These are phyloP conservation scores for Yueomyces sp. DNA, from an alignment of 1,139 yeast species.

Conservation along the genomic window DNA sequence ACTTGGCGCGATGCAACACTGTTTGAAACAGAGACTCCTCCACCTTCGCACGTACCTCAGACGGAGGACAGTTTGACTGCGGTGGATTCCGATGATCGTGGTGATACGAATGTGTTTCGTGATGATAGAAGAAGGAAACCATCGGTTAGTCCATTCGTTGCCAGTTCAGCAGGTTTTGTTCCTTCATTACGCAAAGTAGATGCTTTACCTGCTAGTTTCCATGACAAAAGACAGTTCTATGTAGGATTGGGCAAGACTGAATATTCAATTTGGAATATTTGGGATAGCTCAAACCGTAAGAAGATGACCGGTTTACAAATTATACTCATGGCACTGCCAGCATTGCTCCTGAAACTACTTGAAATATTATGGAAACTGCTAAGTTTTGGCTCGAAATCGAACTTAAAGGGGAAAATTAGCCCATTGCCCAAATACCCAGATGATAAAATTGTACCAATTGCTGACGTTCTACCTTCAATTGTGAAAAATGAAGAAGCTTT, in stretches of 20 bases:
- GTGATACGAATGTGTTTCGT: too few relatives aligned
- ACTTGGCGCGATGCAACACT: slow-evolving; percentile 18
- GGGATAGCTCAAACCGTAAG: not conserved
- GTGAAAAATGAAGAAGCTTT: slow-evolving; percentile 2
- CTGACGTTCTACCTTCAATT: slow-evolving; percentile 3
- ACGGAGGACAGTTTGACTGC: not conserved
- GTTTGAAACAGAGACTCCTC: slow-evolving; percentile 9
- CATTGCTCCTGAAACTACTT: slow-evolving; percentile 13
- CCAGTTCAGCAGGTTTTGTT: slow-evolving; percentile 6
- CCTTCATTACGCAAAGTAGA: slow-evolving; percentile 23
- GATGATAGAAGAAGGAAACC: too few relatives aligned
- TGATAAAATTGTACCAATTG: slow-evolving; percentile 1
- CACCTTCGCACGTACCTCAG: slow-evolving; percentile 4
- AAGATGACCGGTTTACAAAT: slow-evolving; percentile 8
- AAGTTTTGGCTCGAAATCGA: slow-evolving; percentile 11
- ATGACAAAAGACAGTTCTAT: slow-evolving; percentile 11
- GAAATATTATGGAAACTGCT: slow-evolving; percentile 13
- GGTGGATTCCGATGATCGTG: not conserved
- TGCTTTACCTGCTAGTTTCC: slow-evolving; percentile 20
- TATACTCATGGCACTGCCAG: slow-evolving; percentile 15
- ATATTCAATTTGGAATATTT: slow-evolving; percentile 4
- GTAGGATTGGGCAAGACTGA: slow-evolving; percentile 13
- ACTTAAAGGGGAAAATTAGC: slow-evolving; percentile 4
- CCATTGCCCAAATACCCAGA: slow-evolving; percentile 8
- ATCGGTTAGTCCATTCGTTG: slow-evolving; percentile 5